Evolutionary conservation across 2,329 filamentous ascomycete genomes (phyloP), one percentile per base, ranked within the genome.

Genomic region (Cercospora janseana): DNA sequence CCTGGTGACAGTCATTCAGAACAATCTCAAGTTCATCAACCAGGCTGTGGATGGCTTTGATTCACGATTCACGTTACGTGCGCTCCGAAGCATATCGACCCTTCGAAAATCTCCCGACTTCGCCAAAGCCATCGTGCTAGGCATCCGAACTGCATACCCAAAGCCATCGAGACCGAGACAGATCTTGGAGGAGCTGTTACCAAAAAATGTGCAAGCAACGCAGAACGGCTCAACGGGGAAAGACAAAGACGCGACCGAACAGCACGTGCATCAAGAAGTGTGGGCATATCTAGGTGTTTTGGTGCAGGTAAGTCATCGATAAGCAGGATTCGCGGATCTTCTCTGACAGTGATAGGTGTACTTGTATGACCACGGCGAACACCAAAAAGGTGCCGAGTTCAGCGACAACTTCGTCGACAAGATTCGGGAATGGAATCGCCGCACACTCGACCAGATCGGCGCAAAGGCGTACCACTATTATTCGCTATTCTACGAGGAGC

Each of bases 381-480:
- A 83, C 65, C 79, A 93, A 68, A 81, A 82, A 56, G 93, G 93
- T 47, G 84, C 85, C 58, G 80, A 87, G 53, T 95, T 97, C 73
- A 97, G 93, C 23, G 82, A 82, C 60, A 82, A 83, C 62, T 79
- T 98, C 46, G 83, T 90, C 44, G 87, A 92, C 66, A 86, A 86
- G 67, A 85, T 97, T 69, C 89, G 94, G 65, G 79, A 83, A 46
- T 79, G 95, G 68, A 98, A 98, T 77, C 87, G 93, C 56, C 85
- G 93, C 63, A 97, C 93, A 18, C 77, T 98, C 56, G 93, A 98
- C 71, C 90, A 91, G 42, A 82, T 98, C 52, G 88, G 91, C 52
- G 90, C 92, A 59, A 94, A 94, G 72, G 90, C 92, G 57, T 98
- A 96, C 79, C 97, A 96, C 74, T 98, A 98, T 78, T 95, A 89